These are phyloP conservation scores for Linanthus parryae DNA, from an alignment of 148 eudicot species.

Conservation along the genomic window DNA sequence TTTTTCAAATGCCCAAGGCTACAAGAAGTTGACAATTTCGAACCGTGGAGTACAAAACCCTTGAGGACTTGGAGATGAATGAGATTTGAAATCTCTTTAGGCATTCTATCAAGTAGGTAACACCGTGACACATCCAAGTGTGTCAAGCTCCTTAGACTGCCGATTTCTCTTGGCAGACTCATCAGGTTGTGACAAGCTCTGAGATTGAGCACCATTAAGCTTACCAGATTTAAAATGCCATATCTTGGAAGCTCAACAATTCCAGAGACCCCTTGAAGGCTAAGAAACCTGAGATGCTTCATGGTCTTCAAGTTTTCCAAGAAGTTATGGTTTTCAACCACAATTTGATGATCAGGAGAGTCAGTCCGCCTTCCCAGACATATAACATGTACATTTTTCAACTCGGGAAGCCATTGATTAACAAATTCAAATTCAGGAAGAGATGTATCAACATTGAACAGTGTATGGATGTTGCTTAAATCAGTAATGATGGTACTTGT, in stretches of 20 bases:
- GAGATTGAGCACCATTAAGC: constrained; percentile 26
- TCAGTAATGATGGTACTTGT: too few species aligned
- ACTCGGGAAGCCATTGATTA: constrained; percentile 21
- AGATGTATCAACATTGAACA: constrained; percentile 21
- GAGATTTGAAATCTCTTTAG: constrained; percentile 18
- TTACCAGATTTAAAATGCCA: constrained; percentile 16
- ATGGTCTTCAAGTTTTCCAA: constrained; percentile 14
- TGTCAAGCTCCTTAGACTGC: constrained; percentile 22
- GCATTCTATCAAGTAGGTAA: constrained; percentile 25
- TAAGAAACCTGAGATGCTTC: constrained; percentile 21
- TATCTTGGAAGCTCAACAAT: constrained; percentile 18
- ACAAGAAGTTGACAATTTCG: constrained; percentile 8
- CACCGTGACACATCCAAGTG: constrained; percentile 41
- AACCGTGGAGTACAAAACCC: constrained; percentile 29
- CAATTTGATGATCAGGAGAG: constrained; percentile 19
- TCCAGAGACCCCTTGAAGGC: constrained; percentile 37
- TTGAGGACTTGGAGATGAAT: constrained; percentile 29
- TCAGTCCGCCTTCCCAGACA: constrained; percentile 43
- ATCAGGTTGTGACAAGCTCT: constrained; percentile 32
- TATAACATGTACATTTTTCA: constrained; percentile 23
- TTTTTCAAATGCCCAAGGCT: constrained; percentile 21
- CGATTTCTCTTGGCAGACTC: constrained; percentile 19
- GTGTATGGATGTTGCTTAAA: constrained; percentile 8
- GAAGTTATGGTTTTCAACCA: constrained; percentile 18
- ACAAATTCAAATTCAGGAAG: constrained; percentile 15